A percentile compares a stretch with the other conserved stretches of the same genome.
Conservation (phyloP, 805 yeast species). For the Grigorovia jiainica region DNA sequence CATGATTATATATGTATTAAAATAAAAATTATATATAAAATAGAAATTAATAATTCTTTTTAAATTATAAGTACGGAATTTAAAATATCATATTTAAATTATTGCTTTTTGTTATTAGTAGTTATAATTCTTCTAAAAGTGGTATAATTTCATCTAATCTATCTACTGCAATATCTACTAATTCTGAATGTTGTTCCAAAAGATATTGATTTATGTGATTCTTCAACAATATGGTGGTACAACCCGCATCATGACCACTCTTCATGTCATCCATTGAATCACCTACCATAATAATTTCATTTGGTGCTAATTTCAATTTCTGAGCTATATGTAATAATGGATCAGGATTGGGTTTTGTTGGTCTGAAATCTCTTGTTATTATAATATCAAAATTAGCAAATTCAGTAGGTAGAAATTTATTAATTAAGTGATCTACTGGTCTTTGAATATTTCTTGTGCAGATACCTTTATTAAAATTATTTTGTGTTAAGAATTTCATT, state of each 20-base stretch:
- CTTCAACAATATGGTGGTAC: conserved; percentile 43
- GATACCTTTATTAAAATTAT: conserved; percentile 40
- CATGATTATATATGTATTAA: too few species aligned
- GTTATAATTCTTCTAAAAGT: conserved; percentile 5
- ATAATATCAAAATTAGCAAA: conserved; percentile 38
- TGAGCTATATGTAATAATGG: conserved; percentile 50
- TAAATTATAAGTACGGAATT: too few species aligned
- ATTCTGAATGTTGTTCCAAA: conserved; percentile 26
- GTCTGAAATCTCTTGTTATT: conserved; percentile 53
- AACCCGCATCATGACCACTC: conserved; percentile 58
- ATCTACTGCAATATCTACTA: conserved; percentile 15
- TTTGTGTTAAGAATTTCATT: conserved; percentile 26
- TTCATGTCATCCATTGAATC: conserved; percentile 63
- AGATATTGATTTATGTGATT: conserved; percentile 43
- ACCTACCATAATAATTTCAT: conserved; percentile 56
- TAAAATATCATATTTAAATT: too few species aligned
- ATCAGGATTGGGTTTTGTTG: conserved; percentile 61
- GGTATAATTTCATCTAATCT: conserved; percentile 23
- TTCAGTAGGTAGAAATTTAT: conserved; percentile 34
- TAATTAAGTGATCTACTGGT: conserved; percentile 46
- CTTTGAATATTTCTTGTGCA: conserved; percentile 49
- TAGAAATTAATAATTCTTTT: too few species aligned
- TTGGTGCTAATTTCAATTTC: conserved; percentile 38
- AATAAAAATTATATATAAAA: too few species aligned
- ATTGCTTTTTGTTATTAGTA: too few species aligned